Evolutionary conservation across 2,329 filamentous ascomycete species (phyloP).

Genomic region (Phaeosphaeria sp.): DNA sequence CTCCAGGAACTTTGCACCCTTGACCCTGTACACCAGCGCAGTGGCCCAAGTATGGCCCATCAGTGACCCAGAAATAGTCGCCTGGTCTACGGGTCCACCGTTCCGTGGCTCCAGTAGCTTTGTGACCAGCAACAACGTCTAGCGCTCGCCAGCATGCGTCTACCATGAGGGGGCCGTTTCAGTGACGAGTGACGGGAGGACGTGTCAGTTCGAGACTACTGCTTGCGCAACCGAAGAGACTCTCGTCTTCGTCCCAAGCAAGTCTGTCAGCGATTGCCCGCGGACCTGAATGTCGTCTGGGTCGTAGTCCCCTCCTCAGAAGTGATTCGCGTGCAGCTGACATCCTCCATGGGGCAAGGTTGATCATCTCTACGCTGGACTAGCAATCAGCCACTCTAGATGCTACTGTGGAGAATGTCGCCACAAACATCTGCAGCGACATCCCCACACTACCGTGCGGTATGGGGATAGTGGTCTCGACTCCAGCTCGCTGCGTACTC

Average conservation of each 20-base stretch:
- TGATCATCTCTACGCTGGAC: constrained; percentile 7
- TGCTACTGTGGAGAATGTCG: constrained; percentile 3
- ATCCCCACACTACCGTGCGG: background rate
- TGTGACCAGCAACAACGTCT: background rate
- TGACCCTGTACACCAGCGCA: constrained; percentile 1
- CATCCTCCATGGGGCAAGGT: background rate
- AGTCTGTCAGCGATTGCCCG: background rate
- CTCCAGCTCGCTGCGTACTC: background rate
- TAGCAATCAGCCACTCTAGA: constrained; percentile 9
- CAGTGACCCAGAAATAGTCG: constrained; percentile 4
- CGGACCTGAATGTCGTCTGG: background rate
- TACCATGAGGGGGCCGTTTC: background rate
- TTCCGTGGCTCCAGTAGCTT: constrained; percentile 6
- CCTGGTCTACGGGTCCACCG: constrained; percentile 1
- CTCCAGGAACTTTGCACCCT: constrained; percentile 1
- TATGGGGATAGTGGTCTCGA: background rate
- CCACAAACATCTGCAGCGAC: constrained; percentile 14
- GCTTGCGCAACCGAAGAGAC: background rate
- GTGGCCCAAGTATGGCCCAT: background rate
- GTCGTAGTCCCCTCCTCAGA: background rate
- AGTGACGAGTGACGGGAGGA: background rate
- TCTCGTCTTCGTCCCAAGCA: background rate
- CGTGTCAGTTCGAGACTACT: background rate
- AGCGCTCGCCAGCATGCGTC: constrained; percentile 6
- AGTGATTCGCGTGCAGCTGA: background rate